These are phyloP conservation scores for Ramalina intermedia DNA, from an alignment of 495 filamentous ascomycete genomes.

Conservation along the genomic window DNA sequence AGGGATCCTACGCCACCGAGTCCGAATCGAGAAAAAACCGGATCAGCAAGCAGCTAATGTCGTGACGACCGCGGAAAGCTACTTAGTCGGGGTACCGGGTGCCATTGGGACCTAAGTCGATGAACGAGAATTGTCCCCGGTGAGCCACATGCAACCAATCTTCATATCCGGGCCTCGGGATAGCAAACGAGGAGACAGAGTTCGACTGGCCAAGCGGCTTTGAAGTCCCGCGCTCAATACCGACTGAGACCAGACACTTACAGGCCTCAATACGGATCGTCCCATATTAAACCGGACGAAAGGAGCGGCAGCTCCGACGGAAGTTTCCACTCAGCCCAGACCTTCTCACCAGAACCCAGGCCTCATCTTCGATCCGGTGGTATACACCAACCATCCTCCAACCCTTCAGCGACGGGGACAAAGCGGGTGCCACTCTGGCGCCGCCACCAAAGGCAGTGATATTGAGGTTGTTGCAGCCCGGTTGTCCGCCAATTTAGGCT, in stretches of 20 bases:
- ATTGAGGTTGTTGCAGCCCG: no score
- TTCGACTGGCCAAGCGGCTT: slow-evolving; percentile 5
- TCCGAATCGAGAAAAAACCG: no score
- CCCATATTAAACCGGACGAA: not conserved
- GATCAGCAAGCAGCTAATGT: no score
- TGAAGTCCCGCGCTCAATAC: slow-evolving; percentile 2
- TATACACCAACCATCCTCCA: no score
- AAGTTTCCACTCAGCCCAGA: not conserved
- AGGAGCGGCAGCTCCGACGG: not conserved
- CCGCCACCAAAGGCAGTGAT: no score
- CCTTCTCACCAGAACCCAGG: not conserved
- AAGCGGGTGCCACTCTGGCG: not conserved
- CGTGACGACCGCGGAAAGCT: no score
- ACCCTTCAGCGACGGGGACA: not conserved
- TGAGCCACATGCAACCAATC: not conserved
- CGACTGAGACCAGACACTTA: not conserved
- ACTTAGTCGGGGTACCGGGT: no score
- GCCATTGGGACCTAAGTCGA: no score
- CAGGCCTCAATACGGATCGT: not conserved
- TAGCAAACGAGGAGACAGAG: no score
- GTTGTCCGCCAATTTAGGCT: no score
- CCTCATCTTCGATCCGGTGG: no score
- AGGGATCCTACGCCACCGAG: no score
- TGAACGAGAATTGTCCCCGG: not conserved
- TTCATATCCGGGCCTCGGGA: slow-evolving; percentile 10